These are phyloP conservation scores for Thamnidium elegans DNA, from an alignment of 192 early-diverging fungal genomes.

Conservation along the genomic window DNA sequence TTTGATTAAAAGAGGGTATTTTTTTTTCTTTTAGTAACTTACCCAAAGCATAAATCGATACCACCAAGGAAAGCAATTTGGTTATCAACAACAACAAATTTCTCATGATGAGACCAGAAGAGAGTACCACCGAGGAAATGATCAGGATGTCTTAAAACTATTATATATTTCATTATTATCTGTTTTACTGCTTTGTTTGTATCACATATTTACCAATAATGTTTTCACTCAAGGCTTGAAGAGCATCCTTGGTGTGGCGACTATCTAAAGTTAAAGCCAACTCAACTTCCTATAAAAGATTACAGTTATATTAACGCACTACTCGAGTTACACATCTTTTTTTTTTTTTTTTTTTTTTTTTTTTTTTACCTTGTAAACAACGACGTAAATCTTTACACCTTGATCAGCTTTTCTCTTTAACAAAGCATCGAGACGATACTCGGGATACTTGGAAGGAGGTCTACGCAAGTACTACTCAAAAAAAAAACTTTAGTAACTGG, in stretches of 20 bases:
- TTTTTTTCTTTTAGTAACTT: slow-evolving; percentile 1
- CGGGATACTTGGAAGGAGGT: slow-evolving; percentile 70
- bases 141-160: slow-evolving; percentile 84
- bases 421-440: slow-evolving; percentile 76
- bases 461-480: slow-evolving; percentile 65
- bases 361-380: slow-evolving; percentile 69
- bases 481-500: background rate
- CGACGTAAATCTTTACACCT: slow-evolving; percentile 84
- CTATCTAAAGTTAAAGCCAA: slow-evolving; percentile 75
- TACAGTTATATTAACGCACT: background rate
- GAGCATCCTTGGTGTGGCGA: slow-evolving; percentile 70
- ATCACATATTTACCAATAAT: slow-evolving; percentile 53
- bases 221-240: slow-evolving; percentile 71
- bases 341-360: slow-evolving; percentile 11
- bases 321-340: background rate
- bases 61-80: slow-evolving; percentile 85
- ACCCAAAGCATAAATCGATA: slow-evolving; percentile 82
- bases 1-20: background rate
- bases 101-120: slow-evolving; percentile 90
- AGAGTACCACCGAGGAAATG: slow-evolving; percentile 74
- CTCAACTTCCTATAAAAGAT: slow-evolving; percentile 57
- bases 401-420: slow-evolving; percentile 80
- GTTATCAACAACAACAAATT: slow-evolving; percentile 76
- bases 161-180: background rate
- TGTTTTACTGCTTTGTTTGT: no score